Evolutionary conservation across 495 filamentous ascomycete genomes (phyloP).

Genomic region (Penicillium tannophilum): DNA sequence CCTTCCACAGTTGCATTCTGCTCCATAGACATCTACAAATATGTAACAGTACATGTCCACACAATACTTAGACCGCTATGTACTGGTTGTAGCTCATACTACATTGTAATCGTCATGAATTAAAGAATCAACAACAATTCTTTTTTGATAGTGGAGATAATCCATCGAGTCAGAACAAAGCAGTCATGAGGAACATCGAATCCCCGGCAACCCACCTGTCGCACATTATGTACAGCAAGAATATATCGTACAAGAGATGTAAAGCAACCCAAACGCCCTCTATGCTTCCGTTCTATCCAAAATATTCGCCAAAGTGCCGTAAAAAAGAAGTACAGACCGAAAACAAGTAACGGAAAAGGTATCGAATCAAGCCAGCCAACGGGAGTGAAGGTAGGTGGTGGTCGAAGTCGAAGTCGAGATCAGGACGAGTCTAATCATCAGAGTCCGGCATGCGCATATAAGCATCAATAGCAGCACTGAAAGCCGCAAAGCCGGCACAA

Average conservation of each 20-base stretch:
- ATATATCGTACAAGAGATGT: constrained; percentile 6
- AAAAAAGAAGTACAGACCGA: constrained; percentile 18
- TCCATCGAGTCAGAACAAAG: not conserved
- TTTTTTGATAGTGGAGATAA: not conserved
- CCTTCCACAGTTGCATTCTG: too few relatives aligned
- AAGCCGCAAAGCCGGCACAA: constrained; percentile 94
- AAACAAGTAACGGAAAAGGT: constrained; percentile 8
- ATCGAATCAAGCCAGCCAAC: not conserved
- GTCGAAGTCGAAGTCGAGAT: constrained; percentile 14
- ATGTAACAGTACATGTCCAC: too few relatives aligned
- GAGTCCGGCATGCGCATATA: constrained; percentile 71
- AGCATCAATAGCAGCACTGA: constrained; percentile 90
- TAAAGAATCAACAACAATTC: not conserved
- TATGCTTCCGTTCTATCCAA: constrained; percentile 32
- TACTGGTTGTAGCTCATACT: too few relatives aligned
- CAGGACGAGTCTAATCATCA: constrained; percentile 25
- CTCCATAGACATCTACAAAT: too few relatives aligned
- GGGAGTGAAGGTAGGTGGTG: not conserved
- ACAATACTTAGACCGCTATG: too few relatives aligned
- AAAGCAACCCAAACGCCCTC: constrained; percentile 28
- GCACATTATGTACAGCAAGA: constrained; percentile 5
- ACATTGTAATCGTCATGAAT: too few relatives aligned
- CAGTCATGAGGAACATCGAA: not conserved
- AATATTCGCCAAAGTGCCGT: constrained; percentile 25
- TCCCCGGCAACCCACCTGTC: not conserved